Evolutionary conservation across 1,139 yeast genomes (phyloP).

Genomic region (Nakaseomyces delphensis): DNA sequence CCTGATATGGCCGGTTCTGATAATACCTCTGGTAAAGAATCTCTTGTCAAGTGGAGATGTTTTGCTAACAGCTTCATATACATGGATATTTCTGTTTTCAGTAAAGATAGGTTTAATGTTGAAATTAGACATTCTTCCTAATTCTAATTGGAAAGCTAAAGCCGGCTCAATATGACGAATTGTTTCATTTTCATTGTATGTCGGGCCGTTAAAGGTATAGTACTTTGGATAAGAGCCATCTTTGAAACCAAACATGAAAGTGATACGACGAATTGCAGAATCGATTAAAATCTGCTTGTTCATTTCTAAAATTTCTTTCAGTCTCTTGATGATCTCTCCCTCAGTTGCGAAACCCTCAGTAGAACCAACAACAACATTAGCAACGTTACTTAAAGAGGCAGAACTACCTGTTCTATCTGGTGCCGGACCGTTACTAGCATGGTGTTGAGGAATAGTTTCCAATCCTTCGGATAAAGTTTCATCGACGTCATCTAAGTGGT

Average conservation of each 20-base stretch:
- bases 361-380: constrained; percentile 62
- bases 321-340: constrained; percentile 53
- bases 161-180: constrained; percentile 98
- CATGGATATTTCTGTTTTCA: constrained; percentile 95
- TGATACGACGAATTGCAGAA: constrained; percentile 79
- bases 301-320: constrained; percentile 59
- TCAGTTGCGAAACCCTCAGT: constrained; percentile 70
- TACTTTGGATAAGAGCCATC: constrained; percentile 89
- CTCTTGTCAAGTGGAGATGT: constrained; percentile 90
- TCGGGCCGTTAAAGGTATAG: constrained; percentile 89
- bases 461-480: constrained; percentile 71
- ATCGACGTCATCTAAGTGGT: constrained; percentile 82
- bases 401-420: constrained; percentile 39
- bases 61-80: constrained; percentile 92
- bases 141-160: constrained; percentile 91
- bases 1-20: constrained; percentile 89
- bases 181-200: constrained; percentile 72
- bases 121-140: constrained; percentile 89
- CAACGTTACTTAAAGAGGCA: constrained; percentile 57
- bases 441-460: constrained; percentile 49
- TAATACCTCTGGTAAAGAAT: constrained; percentile 93
- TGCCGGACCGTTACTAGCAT: constrained; percentile 35
- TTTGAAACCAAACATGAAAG: constrained; percentile 77
- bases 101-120: constrained; percentile 91
- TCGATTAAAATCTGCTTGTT: constrained; percentile 58